A percentile compares a stretch with the other conserved stretches of the same genome.
phyloP scores from a whole-genome alignment of 1,284 basidiomycete genomes.

The Ustilago nuda region DNA sequence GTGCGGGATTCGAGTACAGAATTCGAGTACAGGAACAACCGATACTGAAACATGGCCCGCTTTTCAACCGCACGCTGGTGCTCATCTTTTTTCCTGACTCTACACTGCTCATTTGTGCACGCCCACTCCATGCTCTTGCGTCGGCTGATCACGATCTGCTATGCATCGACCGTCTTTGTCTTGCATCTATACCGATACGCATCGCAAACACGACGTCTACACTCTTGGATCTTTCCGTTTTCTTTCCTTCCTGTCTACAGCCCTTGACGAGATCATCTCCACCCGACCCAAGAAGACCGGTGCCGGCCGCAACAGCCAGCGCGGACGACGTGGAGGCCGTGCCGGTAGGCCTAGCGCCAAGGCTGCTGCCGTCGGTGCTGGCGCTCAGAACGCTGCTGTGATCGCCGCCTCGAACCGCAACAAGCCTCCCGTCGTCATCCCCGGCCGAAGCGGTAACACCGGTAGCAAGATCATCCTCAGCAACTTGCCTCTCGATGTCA shows the following conservation, averaged over 20 bases:
- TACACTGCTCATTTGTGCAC: neutral
- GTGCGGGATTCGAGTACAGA: neutral
- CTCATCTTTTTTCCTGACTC: neutral
- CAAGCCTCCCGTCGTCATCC: constrained; percentile 66
- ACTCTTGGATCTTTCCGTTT: constrained; percentile 1
- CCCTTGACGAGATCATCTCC: constrained; percentile 67
- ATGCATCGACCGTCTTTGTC: neutral
- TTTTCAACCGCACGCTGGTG: neutral
- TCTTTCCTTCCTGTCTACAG: constrained; percentile 32
- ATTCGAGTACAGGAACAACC: neutral
- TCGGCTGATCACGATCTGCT: neutral
- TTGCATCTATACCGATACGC: neutral
- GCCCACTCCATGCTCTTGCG: neutral
- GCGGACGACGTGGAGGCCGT: constrained; percentile 44
- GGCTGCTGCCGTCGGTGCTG: constrained; percentile 61
- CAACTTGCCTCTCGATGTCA: constrained; percentile 93
- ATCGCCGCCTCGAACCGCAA: constrained; percentile 65
- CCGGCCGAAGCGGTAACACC: constrained; percentile 54
- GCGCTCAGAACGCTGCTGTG: constrained; percentile 57
- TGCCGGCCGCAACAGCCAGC: constrained; percentile 38
- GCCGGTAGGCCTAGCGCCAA: constrained; percentile 58
- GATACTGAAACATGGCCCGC: constrained; percentile 3
- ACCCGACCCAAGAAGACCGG: constrained; percentile 59
- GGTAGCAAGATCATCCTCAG: constrained; percentile 92
- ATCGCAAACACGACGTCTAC: neutral